Base-by-base conservation (phyloP, 805 yeast species). In the Yarrowia sp. region DNA sequence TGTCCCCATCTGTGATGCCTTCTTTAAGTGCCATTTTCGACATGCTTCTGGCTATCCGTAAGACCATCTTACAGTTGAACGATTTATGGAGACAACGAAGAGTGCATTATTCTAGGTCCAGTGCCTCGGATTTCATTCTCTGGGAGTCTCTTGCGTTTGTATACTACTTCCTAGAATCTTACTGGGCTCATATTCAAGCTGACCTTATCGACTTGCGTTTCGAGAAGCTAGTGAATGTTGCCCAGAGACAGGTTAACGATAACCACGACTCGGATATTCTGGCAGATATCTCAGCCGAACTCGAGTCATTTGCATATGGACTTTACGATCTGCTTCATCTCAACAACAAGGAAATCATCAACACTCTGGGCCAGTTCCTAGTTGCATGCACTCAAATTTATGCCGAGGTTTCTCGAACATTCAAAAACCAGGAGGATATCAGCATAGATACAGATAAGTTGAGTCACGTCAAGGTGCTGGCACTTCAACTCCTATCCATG, bases 121-220 rank as follows among this genome's bases (percentile, higher is more conserved):
- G 22, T 7, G 13, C 53, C 11, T 33, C 41, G 6, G 45, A 38
- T 15, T 53, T 31, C 18, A 42, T 57, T 42, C 60, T 62, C 41
- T 61, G 61, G 68, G 58, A 41, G 41, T 31, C 51, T 1, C 55
- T 53, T 3, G 36, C 43, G 8, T 43, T 47, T 45, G 58, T 53
- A 13, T 62, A 68, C 33, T 38, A 43, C n/a, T 68, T 69, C 28
- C 44, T 69, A 15, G 69, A 69, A 18, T 47, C 38, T 1, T 44
- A 68, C 15, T 69, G 70, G 68, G 67, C 64, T 11, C 70, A 67
- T 33, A 22, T 61, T 17, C 71, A 69, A 47, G 32, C 64, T 4
- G 42, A 41, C 4, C 64, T 67, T 31, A 53, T 69, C 7, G 65
- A 67, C 39, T 22, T 50, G n/a, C 42, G 39, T 7, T 69, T 65